Conservation (phyloP, 352 stramenopile genomes). For the Discostella stelligera region DNA sequence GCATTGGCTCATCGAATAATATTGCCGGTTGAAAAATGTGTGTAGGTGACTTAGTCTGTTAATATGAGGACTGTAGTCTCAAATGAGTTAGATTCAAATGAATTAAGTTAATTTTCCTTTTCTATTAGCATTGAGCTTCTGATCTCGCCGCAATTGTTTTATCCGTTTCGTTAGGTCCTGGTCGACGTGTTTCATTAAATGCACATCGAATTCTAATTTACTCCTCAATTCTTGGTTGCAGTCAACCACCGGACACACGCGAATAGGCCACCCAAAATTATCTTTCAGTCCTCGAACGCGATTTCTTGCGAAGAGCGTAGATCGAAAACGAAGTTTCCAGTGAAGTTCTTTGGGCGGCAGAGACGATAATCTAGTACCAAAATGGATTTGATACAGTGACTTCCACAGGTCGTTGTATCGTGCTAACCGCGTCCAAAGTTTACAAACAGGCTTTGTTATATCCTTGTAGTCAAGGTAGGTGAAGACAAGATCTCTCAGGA, state of each 20-base stretch:
- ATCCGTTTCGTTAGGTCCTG: conserved; percentile 16
- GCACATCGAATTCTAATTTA: conserved; percentile 32
- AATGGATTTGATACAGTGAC: conserved; percentile 36
- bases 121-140: not conserved
- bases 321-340: conserved; percentile 35
- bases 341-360: not conserved
- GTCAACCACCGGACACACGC: conserved; percentile 23
- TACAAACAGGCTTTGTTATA: conserved; percentile 32
- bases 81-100: not conserved
- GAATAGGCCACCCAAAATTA: conserved; percentile 24
- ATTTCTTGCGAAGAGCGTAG: conserved; percentile 5
- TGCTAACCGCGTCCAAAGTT: conserved; percentile 40
- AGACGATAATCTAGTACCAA: conserved; percentile 15
- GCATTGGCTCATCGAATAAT: conserved; percentile 4
- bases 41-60: not conserved
- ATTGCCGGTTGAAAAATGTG: not conserved
- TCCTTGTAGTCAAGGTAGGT: conserved; percentile 48
- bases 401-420: conserved; percentile 32
- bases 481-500: conserved; percentile 38
- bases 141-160: conserved; percentile 18
- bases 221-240: conserved; percentile 22
- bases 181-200: conserved; percentile 38
- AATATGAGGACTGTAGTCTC: not conserved
- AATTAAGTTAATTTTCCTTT: not conserved
- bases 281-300: conserved; percentile 14